phyloP scores from a whole-genome alignment of 2,329 filamentous ascomycete species.

The Beauveria medogensis region DNA sequence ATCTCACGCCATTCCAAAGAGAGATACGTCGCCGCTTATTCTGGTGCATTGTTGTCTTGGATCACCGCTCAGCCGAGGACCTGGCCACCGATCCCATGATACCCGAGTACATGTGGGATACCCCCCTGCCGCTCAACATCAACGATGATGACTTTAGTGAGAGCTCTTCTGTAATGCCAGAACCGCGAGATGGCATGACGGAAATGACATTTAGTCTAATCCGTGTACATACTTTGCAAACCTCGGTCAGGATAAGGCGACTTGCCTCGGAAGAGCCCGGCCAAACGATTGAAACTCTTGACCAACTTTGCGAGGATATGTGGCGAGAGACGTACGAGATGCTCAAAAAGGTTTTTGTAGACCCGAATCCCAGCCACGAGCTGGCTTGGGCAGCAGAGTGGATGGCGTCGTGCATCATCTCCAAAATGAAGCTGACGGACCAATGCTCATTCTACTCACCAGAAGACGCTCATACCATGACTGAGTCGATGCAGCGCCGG shows the following conservation, averaged over 20 bases:
- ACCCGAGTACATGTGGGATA: slow-evolving; percentile 32
- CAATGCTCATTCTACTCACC: slow-evolving; percentile 4
- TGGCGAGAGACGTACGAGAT: neutral
- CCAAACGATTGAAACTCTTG: neutral
- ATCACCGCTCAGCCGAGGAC: slow-evolving; percentile 42
- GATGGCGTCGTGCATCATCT: neutral
- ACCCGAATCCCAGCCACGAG: neutral
- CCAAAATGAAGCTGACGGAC: slow-evolving; percentile 10
- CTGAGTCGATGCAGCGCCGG: neutral
- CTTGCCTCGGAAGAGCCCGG: neutral
- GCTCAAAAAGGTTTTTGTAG: neutral
- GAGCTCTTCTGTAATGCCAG: slow-evolving; percentile 21
- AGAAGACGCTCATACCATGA: neutral
- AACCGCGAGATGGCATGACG: slow-evolving; percentile 25
- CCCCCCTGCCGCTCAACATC: slow-evolving; percentile 39
- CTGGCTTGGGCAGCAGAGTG: neutral
- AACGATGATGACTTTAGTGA: slow-evolving; percentile 40
- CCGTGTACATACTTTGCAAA: slow-evolving; percentile 4
- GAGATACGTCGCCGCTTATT: slow-evolving; percentile 51
- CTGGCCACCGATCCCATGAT: slow-evolving; percentile 36
- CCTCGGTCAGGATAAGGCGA: neutral
- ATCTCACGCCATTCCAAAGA: slow-evolving; percentile 37
- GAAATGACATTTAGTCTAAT: slow-evolving; percentile 25
- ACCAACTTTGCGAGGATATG: neutral
- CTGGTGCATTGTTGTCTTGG: slow-evolving; percentile 50